Evolutionary conservation across 2,329 filamentous ascomycete species (phyloP), one percentile per base, ranked within the genome.

Genomic region (Sporothrix variecibatus): DNA sequence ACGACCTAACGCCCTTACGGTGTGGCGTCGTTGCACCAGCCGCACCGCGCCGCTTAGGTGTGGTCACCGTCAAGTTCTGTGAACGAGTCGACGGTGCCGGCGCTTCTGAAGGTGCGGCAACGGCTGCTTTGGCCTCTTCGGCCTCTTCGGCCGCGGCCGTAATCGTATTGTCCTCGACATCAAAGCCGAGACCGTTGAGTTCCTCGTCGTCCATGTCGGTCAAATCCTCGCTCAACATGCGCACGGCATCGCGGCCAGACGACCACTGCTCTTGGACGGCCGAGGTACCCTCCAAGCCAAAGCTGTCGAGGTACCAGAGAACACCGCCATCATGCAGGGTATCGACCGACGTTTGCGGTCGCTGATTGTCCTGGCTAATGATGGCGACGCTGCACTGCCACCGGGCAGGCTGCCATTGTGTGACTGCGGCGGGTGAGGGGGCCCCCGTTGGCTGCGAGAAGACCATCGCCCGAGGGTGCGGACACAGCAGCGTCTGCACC

Each of bases 201-300:
- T 95, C 94, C 71, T 97, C 94, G 77, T 98, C 95, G 78, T 97
- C 95, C 80, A 98, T 90, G 80, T 98, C 95, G 73, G 93, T 97
- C 28, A 98, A 86, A 78, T 95, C 93, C 82, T 97, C 95, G 78
- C 93, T 97, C 82, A 95, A 90, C 78, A 84, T 85, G 38, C 87
- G 84, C 49, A 86, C 83, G 0, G 92, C 90, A 73, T 95, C 92
- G 46, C 91, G 87, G 1, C 91, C 93, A 0, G 89, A 23, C 31
- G 34, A 67, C 86, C 91, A 94, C 71, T 90, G 87, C 82, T 95
- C 93, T 77, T 92, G 92, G 73, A 93, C 86, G 11, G 95, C 89
- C 0, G 92, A 95, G 0, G 94, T 97, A 73, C 94, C 95, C 72
- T 90, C 72, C 0, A 93, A 92, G 71, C 96, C 90, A 80, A 97